phyloP scores from a whole-genome alignment of 306 rosid genomes.

The Mimosa bimucronata region DNA sequence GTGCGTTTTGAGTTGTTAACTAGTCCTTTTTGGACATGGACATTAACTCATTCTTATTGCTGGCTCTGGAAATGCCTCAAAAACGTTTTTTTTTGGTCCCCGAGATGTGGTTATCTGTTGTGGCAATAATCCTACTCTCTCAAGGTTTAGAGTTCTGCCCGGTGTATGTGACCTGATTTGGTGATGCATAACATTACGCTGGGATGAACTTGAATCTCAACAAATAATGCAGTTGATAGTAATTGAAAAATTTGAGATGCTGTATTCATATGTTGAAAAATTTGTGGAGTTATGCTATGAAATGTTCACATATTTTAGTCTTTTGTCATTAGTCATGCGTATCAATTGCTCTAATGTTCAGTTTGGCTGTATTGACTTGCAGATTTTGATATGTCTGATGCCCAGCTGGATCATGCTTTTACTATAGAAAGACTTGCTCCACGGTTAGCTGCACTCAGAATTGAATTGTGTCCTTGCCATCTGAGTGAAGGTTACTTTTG shows the following conservation, averaged over 20 bases:
- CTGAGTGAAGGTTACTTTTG: slow-evolving; percentile 96
- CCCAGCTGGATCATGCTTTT: slow-evolving; percentile 73
- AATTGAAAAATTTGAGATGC: neutral
- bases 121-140: neutral
- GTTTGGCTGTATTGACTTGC: slow-evolving; percentile 19
- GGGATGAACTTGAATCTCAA: neutral
- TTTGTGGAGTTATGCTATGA: neutral
- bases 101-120: neutral
- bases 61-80: neutral
- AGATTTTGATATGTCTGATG: slow-evolving; percentile 89
- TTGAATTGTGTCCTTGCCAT: slow-evolving; percentile 92
- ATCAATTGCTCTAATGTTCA: neutral
- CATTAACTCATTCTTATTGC: neutral
- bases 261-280: neutral
- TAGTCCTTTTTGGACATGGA: neutral
- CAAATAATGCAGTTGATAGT: neutral
- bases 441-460: slow-evolving; percentile 90
- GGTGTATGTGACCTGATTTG: neutral
- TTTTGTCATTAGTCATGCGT: neutral
- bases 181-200: neutral
- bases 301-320: neutral
- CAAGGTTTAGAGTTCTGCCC: neutral
- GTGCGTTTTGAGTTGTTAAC: neutral
- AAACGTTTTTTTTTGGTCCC: neutral
- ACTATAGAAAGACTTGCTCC: slow-evolving; percentile 82